Evolutionary conservation across 441 rosid species (phyloP).

Genomic region (Populus hybrid): DNA sequence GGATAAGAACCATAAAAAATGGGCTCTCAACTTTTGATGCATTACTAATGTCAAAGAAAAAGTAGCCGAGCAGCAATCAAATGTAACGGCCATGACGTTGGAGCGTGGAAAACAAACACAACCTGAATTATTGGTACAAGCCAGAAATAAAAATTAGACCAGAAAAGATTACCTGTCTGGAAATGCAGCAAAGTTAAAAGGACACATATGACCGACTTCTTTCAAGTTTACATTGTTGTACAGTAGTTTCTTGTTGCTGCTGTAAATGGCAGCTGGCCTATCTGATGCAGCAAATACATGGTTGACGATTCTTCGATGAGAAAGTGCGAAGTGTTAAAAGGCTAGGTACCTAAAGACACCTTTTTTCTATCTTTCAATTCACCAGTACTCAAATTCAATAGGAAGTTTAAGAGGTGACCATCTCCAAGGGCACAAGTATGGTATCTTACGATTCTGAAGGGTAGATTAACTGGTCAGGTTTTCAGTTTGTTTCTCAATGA

Average conservation of each 20-base stretch:
- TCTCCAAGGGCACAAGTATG: conserved; percentile 98
- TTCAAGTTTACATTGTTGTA: conserved; percentile 94
- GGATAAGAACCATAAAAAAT: too few relatives aligned
- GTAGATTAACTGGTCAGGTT: fast-evolving
- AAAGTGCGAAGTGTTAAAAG: conserved; percentile 91
- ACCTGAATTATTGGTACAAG: too few relatives aligned
- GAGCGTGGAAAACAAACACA: too few relatives aligned
- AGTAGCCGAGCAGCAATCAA: too few relatives aligned
- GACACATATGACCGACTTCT: conserved; percentile 98
- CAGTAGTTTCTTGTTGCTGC: conserved; percentile 93
- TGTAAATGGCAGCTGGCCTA: conserved; percentile 92
- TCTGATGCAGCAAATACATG: conserved; percentile 97
- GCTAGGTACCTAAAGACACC: conserved; percentile 93
- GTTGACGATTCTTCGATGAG: conserved; percentile 76
- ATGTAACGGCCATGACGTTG: too few relatives aligned
- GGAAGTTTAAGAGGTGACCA: conserved; percentile 76
- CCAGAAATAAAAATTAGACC: too few relatives aligned
- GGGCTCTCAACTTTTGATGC: too few relatives aligned
- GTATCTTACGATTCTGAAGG: conserved; percentile 23
- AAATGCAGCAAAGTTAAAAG: conserved; percentile 95
- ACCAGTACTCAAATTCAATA: conserved; percentile 72
- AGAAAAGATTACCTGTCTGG: conserved; percentile 64
- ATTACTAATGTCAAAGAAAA: too few relatives aligned
- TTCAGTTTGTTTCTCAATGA: too few relatives aligned
- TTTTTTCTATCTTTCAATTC: conserved; percentile 84